Base-by-base conservation (phyloP, 1,284 basidiomycete species). In the Volvariella volvacea region DNA sequence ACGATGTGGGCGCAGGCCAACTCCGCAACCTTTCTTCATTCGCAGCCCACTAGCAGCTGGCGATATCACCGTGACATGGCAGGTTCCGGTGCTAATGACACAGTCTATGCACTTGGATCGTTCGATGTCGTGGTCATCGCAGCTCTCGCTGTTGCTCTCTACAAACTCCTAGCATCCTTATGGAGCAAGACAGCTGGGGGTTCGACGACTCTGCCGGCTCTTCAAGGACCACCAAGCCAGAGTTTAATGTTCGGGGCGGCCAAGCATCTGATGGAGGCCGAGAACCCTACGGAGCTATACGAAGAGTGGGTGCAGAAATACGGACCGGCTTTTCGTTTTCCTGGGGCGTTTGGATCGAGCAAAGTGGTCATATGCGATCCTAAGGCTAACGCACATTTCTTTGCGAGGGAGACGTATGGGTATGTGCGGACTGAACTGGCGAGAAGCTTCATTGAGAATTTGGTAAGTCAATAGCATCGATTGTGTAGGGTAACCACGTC, bases 321-420 rank as follows among this genome's bases (percentile, higher is more conserved):
- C 39, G 78, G 79, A 3, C 55, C 65, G 3, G 73, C 68, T 0
- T 80, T 64, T 49, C 51, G 60, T 36, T 49, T 76, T 17, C 66
- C 75, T 1, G 52, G 54, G 0, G 50, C 59, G 0, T 54, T 81
- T 15, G 75, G 75, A 0, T 50, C 56, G 0, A 63, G 50, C 4
- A 57, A 56, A 15, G 58, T 80, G 16, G 55, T 76, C 2, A 58
- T 82, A 8, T 66, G 65, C 33, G 80, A 82, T 50, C 73, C 76
- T 0, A 77, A 72, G 51, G 79, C 78, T 0, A 60, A 74, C 22
- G 60, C 68, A 0, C 74, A 80, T 48, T 70, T 78, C 44, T 76
- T 72, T 48, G 61, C 65, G 0, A 65, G 62, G 44, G 77, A 78
- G 42, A 71, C 75, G 0, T 69, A 64, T 46, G 66, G 59, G 0